Percentiles rank a stretch among this genome's conserved stretches.
These are phyloP conservation scores for Babesia sp. DNA, from an alignment of 169 alveolate genomes.

Conservation along the genomic window DNA sequence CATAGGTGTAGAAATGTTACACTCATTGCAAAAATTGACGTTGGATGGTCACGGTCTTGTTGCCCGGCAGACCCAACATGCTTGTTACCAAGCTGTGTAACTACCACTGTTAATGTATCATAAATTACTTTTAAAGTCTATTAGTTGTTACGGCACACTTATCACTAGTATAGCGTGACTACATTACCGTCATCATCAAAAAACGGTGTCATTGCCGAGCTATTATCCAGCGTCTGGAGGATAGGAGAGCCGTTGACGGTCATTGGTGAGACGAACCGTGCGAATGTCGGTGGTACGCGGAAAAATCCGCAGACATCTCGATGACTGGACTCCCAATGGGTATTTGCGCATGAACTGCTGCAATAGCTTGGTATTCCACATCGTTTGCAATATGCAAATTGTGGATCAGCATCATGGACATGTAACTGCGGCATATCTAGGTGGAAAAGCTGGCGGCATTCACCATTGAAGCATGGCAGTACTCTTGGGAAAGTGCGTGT, in stretches of 20 bases:
- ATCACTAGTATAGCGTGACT: not conserved
- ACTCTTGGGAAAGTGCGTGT: conserved; percentile 45
- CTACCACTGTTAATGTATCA: too few species aligned
- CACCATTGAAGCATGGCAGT: conserved; percentile 65
- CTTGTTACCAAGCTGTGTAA: too few species aligned
- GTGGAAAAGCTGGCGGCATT: conserved; percentile 42
- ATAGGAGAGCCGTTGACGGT: not conserved
- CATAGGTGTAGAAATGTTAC: too few species aligned
- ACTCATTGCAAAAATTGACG: too few species aligned
- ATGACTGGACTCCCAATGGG: conserved; percentile 63
- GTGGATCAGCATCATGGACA: conserved; percentile 13
- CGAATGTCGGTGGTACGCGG: conserved; percentile 49
- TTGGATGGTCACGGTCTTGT: too few species aligned
- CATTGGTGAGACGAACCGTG: conserved; percentile 5
- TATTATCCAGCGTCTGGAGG: conserved; percentile 8
- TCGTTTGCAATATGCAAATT: conserved; percentile 48
- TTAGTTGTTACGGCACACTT: too few species aligned
- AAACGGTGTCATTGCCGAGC: not conserved
- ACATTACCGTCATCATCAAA: conserved; percentile 19
- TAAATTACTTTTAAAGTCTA: too few species aligned
- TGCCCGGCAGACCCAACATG: too few species aligned
- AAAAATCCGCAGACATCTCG: conserved; percentile 54
- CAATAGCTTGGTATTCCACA: conserved; percentile 70
- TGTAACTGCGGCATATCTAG: conserved; percentile 65
- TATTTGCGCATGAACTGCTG: conserved; percentile 39